Evolutionary conservation across 495 filamentous ascomycete species (phyloP), one percentile per base, ranked within the genome.

Genomic region (Tuber calosporum): DNA sequence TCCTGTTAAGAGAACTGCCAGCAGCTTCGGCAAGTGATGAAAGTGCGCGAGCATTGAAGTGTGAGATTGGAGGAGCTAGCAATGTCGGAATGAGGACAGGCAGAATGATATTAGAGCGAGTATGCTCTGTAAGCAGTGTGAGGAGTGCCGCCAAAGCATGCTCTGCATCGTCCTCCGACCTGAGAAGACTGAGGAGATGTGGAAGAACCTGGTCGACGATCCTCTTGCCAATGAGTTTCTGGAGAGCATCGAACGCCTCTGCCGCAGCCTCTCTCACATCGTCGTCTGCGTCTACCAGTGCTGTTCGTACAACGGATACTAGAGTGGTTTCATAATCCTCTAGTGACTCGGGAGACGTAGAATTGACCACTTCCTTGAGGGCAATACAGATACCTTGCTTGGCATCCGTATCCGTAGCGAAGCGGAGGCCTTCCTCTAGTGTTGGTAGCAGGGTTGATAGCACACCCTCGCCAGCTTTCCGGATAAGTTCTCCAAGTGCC

Each of bases 341-440:
- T 39, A 99, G 86, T 37, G 91, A 88, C 66, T 98, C 95, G 8
- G 89, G 87, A 42, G 94, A 93, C 30, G 96, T 92, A n/a, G 96
- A 94, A 42, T 90, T 86, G 74, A 97, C 96, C 68, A 99, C 89
- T 82, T 98, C 95, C 72, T 91, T 91, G 74, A 99, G 85, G 36
- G 95, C 95, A 80, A 98, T 94, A 81, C 95, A 98, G 74, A 99
- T 98, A 81, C 95, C 95, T 85, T 99, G 94, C 82, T 91, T 96
- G 72, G 94, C 91, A 84, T 98, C 93, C 26, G 93, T 91, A 83
- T 99, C 95, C 34, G 90, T 91, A 37, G 94, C 92, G 6, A 87
- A 91, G 76, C 93, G 91, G 48, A 99, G 86, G 45, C 95, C 94
- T 82, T 97, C 93, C 80, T 98, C 94, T 42, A 99, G 88, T 13